Conservation (phyloP, 345 rosid genomes). For the Salix brachista region DNA sequence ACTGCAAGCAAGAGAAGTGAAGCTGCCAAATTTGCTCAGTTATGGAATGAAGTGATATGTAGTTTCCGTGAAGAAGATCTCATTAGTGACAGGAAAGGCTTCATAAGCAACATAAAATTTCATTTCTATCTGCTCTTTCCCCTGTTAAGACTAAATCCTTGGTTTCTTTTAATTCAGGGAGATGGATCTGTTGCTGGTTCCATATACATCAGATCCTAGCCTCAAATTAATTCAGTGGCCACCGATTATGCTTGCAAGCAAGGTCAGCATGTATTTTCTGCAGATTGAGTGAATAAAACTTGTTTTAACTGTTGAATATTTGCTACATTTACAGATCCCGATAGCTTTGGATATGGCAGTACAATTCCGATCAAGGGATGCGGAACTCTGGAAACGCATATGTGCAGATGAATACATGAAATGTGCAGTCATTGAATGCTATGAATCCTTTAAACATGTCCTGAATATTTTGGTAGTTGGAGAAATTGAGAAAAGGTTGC, state of each 20-base stretch:
- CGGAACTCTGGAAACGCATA: conserved; percentile 95
- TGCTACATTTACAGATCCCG: conserved; percentile 56
- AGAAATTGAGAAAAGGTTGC: conserved; percentile 91
- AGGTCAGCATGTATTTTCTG: conserved; percentile 44
- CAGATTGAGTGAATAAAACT: not conserved
- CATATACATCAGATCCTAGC: conserved; percentile 88
- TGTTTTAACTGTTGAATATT: not conserved
- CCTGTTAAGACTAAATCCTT: conserved; percentile 23
- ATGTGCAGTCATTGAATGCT: conserved; percentile 97
- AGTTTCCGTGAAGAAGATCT: conserved; percentile 99
- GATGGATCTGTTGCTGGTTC: conserved; percentile 94
- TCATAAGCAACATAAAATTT: conserved; percentile 11
- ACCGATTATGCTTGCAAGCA: conserved; percentile 94
- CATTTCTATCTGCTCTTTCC: conserved; percentile 8
- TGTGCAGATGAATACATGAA: conserved; percentile 96
- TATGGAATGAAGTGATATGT: conserved; percentile 94
- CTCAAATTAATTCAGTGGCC: conserved; percentile 97
- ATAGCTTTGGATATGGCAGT: conserved; percentile 95
- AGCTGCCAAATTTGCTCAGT: conserved; percentile 97
- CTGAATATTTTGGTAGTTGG: conserved; percentile 74
- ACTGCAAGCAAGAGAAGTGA: conserved; percentile 86
- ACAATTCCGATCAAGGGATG: conserved; percentile 68
- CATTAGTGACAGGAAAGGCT: conserved; percentile 82
- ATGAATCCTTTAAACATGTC: conserved; percentile 82
- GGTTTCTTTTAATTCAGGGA: conserved; percentile 54